phyloP scores from a whole-genome alignment of 2,329 filamentous ascomycete genomes.

The Chalaropsis thielavioides region DNA sequence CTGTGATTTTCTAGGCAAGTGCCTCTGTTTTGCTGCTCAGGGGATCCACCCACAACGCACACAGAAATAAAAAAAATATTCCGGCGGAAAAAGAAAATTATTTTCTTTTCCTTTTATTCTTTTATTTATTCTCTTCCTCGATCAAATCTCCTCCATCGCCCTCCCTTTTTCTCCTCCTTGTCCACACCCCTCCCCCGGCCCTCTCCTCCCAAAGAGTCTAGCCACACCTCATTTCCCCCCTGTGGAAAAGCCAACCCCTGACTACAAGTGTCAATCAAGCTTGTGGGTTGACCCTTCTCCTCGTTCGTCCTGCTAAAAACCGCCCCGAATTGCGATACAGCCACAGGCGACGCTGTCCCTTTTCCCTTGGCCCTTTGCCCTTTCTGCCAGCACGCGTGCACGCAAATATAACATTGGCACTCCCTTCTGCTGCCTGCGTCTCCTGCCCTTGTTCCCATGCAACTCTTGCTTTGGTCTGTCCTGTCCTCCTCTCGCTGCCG shows the following conservation, averaged over 20 bases:
- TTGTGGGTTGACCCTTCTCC: not conserved
- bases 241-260: conserved; percentile 1
- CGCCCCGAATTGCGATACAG: not conserved
- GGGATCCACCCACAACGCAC: not conserved
- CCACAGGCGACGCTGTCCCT: not conserved
- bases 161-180: not conserved
- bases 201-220: conserved; percentile 2
- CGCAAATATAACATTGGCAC: conserved; percentile 10
- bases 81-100: not conserved
- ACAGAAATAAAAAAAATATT: not conserved
- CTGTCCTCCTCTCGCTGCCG: not conserved
- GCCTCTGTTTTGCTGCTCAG: too few species aligned
- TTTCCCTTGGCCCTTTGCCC: not conserved
- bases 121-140: not conserved
- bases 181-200: not conserved
- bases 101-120: conserved; percentile 3
- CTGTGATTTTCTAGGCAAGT: too few species aligned
- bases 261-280: conserved; percentile 10
- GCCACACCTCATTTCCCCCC: conserved; percentile 11
- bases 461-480: conserved; percentile 1
- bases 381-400: not conserved
- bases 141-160: not conserved
- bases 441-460: conserved; percentile 6
- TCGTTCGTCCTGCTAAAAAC: conserved; percentile 5
- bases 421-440: conserved; percentile 5